Evolutionary conservation across 1,284 basidiomycete species (phyloP).

Genomic region (Marasmius fiardii): DNA sequence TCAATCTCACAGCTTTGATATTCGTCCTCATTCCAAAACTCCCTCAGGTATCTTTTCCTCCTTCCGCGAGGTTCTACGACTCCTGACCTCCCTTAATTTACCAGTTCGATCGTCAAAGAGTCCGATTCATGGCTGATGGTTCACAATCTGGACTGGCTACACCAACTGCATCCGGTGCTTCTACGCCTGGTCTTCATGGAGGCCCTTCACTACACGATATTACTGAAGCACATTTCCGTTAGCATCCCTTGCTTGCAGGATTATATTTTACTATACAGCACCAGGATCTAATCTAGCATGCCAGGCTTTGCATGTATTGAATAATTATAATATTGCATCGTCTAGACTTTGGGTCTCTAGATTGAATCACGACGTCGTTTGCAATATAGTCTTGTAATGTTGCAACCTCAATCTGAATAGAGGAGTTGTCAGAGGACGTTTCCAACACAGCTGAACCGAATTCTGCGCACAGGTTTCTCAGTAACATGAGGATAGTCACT

Average conservation of each 20-base stretch:
- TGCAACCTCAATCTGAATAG: conserved; percentile 63
- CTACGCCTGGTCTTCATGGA: conserved; percentile 15
- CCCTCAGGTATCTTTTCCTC: conserved; percentile 61
- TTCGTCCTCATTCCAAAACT: conserved; percentile 93
- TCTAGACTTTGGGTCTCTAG: not conserved
- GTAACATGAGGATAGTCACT: conserved; percentile 95
- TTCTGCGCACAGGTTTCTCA: conserved; percentile 80
- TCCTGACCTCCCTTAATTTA: conserved; percentile 4
- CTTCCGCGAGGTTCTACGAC: not conserved
- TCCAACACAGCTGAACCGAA: conserved; percentile 4
- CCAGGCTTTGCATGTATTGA: conserved; percentile 1
- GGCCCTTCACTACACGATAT: conserved; percentile 19
- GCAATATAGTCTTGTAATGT: conserved; percentile 51
- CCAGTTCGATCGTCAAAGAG: conserved; percentile 76
- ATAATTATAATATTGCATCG: conserved; percentile 1
- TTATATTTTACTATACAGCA: not conserved
- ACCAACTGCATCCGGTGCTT: conserved; percentile 45
- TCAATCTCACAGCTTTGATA: conserved; percentile 87
- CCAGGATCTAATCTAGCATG: not conserved
- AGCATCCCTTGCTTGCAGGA: conserved; percentile 5
- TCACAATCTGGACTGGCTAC: conserved; percentile 58
- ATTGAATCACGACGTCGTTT: not conserved
- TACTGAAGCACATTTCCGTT: conserved; percentile 26
- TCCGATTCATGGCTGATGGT: conserved; percentile 66
- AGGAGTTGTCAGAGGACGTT: conserved; percentile 6